Base-by-base conservation (phyloP, 31 red algal species). In the Porphyra umbilicalis region DNA sequence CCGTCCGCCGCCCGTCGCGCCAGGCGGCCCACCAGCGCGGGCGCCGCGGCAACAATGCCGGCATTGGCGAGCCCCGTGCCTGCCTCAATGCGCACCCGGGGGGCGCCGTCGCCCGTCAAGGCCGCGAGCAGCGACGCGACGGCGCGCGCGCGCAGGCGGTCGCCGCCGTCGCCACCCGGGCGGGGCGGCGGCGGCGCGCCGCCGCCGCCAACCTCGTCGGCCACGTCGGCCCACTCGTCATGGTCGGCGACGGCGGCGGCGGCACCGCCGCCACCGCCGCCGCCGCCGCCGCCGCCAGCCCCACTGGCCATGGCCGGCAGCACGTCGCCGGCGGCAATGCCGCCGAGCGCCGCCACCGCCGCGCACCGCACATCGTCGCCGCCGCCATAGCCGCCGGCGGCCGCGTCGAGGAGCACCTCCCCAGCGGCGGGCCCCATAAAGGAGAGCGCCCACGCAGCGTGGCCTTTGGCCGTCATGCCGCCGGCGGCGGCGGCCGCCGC, bases 371-470 rank as follows among this genome's bases (percentile, higher is more conserved):
- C 91, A 78, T 93, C 83, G 13, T 35, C 71, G 77, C 85, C 86
- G 18, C 82, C 74, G 44, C 85, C 78, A 71, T 89, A 80, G 6
- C 82, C 74, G 44, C 85, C 78, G 18, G 38, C 46, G n/a, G 88
- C 68, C 10, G 57, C 39, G 34, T 79, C 67, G 78, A 93, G 83
- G 8, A 93, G 80, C 0, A 79, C 83, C 39, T 85, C 86, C 34
- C 79, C 79, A 0, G 86, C 91, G 77, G 82, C 85, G 20, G 86
- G 86, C 35, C 88, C 86, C 91, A 93, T 93, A 78, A 88, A 93
- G 9, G 91, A 81, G 40, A 93, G 85, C 34, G 91, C 91, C 91
- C 91, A 93, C 0, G 90, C 80, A 6, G 90, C 90, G 39, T 92
- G 90, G 14, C 90, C 90, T 39, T 92, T 92, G 13, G 90, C 86